Evolutionary conservation across 164 flowering plant genomes (phyloP).

Genomic region (Chimonanthus salicifolius): DNA sequence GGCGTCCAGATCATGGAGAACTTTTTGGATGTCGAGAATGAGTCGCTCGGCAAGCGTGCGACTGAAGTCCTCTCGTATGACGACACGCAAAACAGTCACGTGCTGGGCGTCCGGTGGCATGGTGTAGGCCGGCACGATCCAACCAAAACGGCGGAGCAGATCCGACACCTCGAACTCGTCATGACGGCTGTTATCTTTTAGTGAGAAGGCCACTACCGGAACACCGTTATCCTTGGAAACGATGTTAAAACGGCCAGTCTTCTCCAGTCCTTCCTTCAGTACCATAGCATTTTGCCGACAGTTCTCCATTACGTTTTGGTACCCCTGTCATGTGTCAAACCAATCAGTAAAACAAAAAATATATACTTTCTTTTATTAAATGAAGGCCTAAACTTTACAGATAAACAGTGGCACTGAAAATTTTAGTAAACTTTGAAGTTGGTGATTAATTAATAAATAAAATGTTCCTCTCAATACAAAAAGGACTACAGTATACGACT

Average conservation of each 20-base stretch:
- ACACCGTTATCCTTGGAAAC: constrained; percentile 31
- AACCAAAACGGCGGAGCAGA: constrained; percentile 26
- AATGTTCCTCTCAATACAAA: no score
- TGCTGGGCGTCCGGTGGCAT: constrained; percentile 62
- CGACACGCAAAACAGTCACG: constrained; percentile 57
- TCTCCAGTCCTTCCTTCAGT: constrained; percentile 29
- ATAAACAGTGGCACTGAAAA: no score
- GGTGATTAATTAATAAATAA: no score
- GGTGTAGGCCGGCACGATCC: constrained; percentile 47
- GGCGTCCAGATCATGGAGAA: constrained; percentile 48
- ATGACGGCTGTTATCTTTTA: constrained; percentile 27
- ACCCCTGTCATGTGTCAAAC: constrained; percentile 12
- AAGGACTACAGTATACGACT: no score
- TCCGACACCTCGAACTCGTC: constrained; percentile 31
- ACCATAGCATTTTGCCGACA: constrained; percentile 30
- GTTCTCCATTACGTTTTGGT: constrained; percentile 25
- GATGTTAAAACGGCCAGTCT: constrained; percentile 30
- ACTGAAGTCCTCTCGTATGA: constrained; percentile 66
- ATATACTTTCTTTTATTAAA: neutral
- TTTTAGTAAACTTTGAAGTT: no score
- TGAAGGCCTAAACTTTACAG: neutral
- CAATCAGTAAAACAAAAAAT: neutral
- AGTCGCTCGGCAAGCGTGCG: constrained; percentile 69
- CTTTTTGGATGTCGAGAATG: constrained; percentile 47
- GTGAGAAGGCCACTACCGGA: constrained; percentile 36